Base-by-base conservation (phyloP, 1,284 basidiomycete species). In the Papiliotrema nemorosa region DNA sequence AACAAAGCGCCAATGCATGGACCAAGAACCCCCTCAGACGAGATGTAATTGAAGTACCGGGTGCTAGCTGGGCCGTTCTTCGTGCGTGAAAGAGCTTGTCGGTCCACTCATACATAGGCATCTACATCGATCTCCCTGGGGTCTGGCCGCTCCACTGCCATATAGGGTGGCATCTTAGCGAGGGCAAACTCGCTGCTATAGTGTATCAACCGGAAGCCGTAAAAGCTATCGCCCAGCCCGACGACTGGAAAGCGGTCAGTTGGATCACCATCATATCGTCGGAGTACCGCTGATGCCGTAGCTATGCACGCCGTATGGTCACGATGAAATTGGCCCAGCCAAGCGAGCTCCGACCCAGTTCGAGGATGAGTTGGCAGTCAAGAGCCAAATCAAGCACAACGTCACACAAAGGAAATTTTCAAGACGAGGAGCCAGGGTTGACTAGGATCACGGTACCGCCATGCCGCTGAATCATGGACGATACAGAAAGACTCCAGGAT, bases 21-120 rank as follows among this genome's bases (percentile, higher is more conserved):
- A 54, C 65, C 6, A 51, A 34, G 10, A 76, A 73, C 48, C 74
- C 75, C 6, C 50, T 74, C 14, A 64, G 75, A 18, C 59, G 75
- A 29, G 76, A 77, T 49, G 69, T 66, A n/a, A 44, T 74, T 22
- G 53, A 63, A n/a, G 62, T 76, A 7, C 48, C 59, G 3, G 59
- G 60, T 44, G 52, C 38, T 39, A 44, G 38, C 1, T 67, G 59
- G 49, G 62, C 60, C 3, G 58, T 75, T 29, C 31, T 72, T 0
- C 58, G 72, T 52, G 14, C 36, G 44, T 43, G 14, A 14, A 5
- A 18, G 14, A 10, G 7, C 10, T 25, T 37, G 5, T 33, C 21
- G 6, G 38, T 20, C 20, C 16, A 9, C 12, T 16, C 24, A 25
- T 16, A 16, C 21, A 22, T 25, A 50, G 47, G 52, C 1, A 13